Conservation (phyloP, 2,329 filamentous ascomycete species). For the Claviceps purpurea region DNA sequence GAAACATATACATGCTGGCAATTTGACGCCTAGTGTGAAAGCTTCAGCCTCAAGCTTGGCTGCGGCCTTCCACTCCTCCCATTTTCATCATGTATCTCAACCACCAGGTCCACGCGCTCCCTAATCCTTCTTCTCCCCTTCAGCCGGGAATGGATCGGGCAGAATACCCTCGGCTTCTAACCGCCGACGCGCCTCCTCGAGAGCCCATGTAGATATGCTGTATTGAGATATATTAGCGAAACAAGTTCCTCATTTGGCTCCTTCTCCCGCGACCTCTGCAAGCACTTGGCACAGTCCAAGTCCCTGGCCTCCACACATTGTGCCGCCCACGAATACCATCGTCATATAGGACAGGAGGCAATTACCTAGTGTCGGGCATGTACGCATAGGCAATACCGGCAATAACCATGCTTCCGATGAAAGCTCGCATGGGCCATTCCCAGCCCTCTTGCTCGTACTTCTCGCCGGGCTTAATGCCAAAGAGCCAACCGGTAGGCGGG, state of each 20-base stretch:
- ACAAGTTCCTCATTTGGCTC: not conserved
- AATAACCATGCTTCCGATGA: slow-evolving; percentile 64
- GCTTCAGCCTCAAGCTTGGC: not conserved
- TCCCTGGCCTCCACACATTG: no score
- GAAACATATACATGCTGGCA: slow-evolving; percentile 19
- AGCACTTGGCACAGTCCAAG: no score
- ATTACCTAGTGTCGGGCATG: slow-evolving; percentile 97
- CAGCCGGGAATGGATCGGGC: slow-evolving; percentile 44
- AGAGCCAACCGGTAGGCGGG: slow-evolving; percentile 82
- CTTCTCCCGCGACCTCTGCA: no score
- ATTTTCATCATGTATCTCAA: slow-evolving; percentile 1
- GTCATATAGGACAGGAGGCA: slow-evolving; percentile 17
- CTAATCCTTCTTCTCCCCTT: slow-evolving; percentile 37
- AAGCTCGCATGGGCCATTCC: slow-evolving; percentile 77
- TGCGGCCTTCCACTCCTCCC: slow-evolving; percentile 1
- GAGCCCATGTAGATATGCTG: slow-evolving; percentile 98
- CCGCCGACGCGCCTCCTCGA: slow-evolving; percentile 89
- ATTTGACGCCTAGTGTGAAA: not conserved
- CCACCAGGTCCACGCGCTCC: not conserved
- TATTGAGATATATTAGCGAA: not conserved
- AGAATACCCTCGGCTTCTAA: slow-evolving; percentile 93
- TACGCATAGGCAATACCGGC: slow-evolving; percentile 77
- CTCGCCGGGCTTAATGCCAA: slow-evolving; percentile 86
- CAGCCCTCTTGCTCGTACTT: slow-evolving; percentile 94
- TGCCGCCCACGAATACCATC: not conserved